Evolutionary conservation across 2,329 filamentous ascomycete species (phyloP).

Genomic region (Colletotrichum sp.): DNA sequence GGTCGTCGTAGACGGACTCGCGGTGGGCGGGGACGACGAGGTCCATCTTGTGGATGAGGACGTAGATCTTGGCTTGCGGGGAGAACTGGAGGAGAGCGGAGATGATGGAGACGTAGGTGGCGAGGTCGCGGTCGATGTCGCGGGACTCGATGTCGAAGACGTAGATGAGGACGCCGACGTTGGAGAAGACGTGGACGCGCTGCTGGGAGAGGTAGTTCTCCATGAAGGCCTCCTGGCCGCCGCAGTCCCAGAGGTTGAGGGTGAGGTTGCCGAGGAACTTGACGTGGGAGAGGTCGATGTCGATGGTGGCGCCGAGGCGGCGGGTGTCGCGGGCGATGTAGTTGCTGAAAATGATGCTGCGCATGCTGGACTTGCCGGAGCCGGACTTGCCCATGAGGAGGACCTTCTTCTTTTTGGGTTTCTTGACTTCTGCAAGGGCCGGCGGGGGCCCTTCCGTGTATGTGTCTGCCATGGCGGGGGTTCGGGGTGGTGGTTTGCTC

Average conservation of each 20-base stretch:
- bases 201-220: conserved; percentile 98
- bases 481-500: not conserved
- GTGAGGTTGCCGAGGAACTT: conserved; percentile 98
- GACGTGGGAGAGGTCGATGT: conserved; percentile 97
- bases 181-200: conserved; percentile 94
- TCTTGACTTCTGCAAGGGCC: conserved; percentile 56
- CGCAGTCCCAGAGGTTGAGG: conserved; percentile 98
- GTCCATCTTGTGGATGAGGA: conserved; percentile 99
- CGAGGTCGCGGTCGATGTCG: conserved; percentile 90
- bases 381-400: conserved; percentile 94
- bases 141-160: conserved; percentile 98
- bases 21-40: conserved; percentile 83
- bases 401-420: conserved; percentile 86
- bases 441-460: not conserved
- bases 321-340: conserved; percentile 97
- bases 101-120: conserved; percentile 91
- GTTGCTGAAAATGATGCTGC: conserved; percentile 98
- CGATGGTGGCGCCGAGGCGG: conserved; percentile 91
- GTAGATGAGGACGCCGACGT: conserved; percentile 96
- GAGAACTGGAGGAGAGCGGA: conserved; percentile 88
- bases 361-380: conserved; percentile 97
- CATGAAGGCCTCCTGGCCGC: conserved; percentile 98
- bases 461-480: conserved; percentile 1
- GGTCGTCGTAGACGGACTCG: conserved; percentile 83
- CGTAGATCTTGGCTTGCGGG: conserved; percentile 82